phyloP scores from a whole-genome alignment of 352 stramenopile species.

The Phytopythium aichiense region DNA sequence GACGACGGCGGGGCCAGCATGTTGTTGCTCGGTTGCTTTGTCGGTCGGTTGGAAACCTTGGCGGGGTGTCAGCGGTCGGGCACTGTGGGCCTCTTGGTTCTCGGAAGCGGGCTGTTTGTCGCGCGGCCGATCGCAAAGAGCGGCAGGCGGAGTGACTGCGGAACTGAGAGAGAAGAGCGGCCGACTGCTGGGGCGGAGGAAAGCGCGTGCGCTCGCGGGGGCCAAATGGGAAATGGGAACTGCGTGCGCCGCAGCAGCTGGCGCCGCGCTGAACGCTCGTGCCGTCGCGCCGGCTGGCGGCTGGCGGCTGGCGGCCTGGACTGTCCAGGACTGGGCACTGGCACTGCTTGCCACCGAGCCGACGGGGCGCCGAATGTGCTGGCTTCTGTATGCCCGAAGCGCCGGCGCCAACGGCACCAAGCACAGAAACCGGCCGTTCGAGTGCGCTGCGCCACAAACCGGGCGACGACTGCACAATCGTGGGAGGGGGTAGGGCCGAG shows the following conservation, averaged over 20 bases:
- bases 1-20: constrained; percentile 32
- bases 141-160: not conserved
- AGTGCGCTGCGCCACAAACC: not conserved
- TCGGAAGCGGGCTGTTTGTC: constrained; percentile 2
- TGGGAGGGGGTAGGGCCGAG: not conserved
- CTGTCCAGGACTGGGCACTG: not conserved
- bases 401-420: not conserved
- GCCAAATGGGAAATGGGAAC: constrained; percentile 14
- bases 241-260: constrained; percentile 8
- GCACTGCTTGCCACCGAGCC: no score
- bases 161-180: not conserved
- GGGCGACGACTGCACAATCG: constrained; percentile 3
- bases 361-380: not conserved
- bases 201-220: constrained; percentile 2
- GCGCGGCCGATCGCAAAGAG: constrained; percentile 1
- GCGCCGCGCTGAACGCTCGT: constrained; percentile 3
- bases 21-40: constrained; percentile 4
- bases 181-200: not conserved
- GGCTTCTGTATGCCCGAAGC: not conserved
- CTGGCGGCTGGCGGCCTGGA: not conserved
- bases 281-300: not conserved
- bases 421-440: not conserved
- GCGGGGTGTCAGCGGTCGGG: not conserved
- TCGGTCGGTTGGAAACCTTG: not conserved
- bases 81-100: not conserved